Conservation (phyloP, 805 yeast species). For the Starmerella sp. region DNA sequence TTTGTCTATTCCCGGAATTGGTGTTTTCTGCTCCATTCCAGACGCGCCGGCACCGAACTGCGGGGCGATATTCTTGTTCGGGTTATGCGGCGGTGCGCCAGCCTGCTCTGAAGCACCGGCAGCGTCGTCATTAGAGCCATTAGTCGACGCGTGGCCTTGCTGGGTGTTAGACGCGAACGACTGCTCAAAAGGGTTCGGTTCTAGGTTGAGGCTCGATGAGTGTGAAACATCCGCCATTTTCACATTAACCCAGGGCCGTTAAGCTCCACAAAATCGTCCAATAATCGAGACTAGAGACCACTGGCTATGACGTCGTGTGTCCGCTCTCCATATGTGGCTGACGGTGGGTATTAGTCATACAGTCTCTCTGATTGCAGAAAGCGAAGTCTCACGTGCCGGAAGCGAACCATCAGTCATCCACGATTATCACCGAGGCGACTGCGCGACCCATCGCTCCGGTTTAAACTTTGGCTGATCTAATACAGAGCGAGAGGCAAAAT, state of each 20-base stretch:
- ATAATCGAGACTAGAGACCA: background rate
- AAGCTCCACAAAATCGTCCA: background rate
- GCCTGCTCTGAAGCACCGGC: background rate
- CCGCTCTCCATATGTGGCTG: background rate
- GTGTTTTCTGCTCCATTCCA: background rate
- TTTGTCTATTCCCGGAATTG: slow-evolving; percentile 14
- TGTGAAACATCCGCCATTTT: slow-evolving; percentile 14
- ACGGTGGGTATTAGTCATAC: background rate
- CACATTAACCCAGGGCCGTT: background rate
- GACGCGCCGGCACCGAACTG: background rate
- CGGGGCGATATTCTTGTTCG: background rate
- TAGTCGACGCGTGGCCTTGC: background rate
- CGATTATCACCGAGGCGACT: background rate
- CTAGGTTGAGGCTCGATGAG: slow-evolving; percentile 47
- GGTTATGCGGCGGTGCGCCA: background rate
- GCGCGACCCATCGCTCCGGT: background rate
- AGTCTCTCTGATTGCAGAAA: background rate
- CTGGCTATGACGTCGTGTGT: slow-evolving; percentile 2
- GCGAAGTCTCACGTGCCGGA: background rate
- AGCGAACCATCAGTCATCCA: background rate
- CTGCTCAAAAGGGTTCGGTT: slow-evolving; percentile 91
- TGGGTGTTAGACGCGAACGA: slow-evolving; percentile 62
- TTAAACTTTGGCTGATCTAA: too few relatives aligned
- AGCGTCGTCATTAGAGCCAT: background rate
- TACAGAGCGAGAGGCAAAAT: too few relatives aligned